Base-by-base conservation (phyloP, 352 stramenopile genomes). In the Saprolegnia diclina region DNA sequence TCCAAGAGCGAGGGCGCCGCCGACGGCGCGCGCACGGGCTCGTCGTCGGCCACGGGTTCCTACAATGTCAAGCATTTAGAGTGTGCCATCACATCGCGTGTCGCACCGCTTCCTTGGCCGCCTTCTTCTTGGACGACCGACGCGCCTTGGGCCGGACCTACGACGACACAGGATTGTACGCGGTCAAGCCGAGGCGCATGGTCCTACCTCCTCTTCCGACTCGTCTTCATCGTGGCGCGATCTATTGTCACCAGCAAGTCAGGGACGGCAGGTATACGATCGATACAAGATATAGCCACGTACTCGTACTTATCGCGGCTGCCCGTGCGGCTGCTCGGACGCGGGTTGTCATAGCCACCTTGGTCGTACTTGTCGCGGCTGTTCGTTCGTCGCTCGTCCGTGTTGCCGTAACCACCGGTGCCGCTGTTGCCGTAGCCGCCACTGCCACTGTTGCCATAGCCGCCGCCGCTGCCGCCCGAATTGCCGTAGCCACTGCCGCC, bases 1-100 rank as follows among this genome's bases (percentile, higher is more conserved):
- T 92, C 86, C 35, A 94, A 68, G 4, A 94, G 77, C 5, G 83
- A 92, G 9, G 86, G 83, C 16, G 79, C 77, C 18, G 81, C 73
- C 16, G 83, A 88, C 5, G 83, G 81, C 16, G 76, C 76, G 16
- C 63, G 63, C 37, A 63, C 48, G 16, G 63, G 72, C 89, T 91
- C 0, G 77, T 75, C 52, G 73, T 56, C 32, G 76, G 53, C 52
- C 32, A 79, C 75, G 22, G 67, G 62, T 56, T 78, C 74, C 18
- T 75, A 67, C 57, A 19, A 74, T 19, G 48, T 61, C 56, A 22
- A 69, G 56, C 32, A 40, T 62, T 6, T 18, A 45, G 32, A 57
- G 37, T 14, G 29, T 35, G 2, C 29, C 29, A 35, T 35, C 13
- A 26, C 35, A 14, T 54, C n/a, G 5, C 46, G n/a, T 6, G n/a